phyloP scores from a whole-genome alignment of 768 basidiomycete species.

The Podaxis mareebaensis region DNA sequence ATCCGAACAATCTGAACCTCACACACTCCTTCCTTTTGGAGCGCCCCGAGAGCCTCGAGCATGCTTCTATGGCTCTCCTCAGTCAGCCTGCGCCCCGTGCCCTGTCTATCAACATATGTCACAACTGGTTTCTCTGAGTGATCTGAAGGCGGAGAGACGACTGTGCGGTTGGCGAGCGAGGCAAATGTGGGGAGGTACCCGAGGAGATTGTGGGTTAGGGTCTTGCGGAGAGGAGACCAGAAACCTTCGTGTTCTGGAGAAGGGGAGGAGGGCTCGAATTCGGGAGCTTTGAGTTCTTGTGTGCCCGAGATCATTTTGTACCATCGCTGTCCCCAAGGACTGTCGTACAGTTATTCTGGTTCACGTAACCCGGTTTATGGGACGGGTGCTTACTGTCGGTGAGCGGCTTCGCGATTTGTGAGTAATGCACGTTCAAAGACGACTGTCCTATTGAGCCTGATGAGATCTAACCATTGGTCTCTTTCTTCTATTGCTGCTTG shows the following conservation, averaged over 20 bases:
- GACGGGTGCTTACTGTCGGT: conserved; percentile 35
- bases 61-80: conserved; percentile 24
- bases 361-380: background rate
- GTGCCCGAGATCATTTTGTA: conserved; percentile 37
- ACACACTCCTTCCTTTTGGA: conserved; percentile 26
- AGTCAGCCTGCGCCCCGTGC: conserved; percentile 20
- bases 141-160: conserved; percentile 16
- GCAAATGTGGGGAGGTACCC: conserved; percentile 29
- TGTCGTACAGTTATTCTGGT: conserved; percentile 14
- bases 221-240: conserved; percentile 37
- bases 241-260: conserved; percentile 22
- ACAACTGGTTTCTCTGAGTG: conserved; percentile 28
- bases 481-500: conserved; percentile 54
- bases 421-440: conserved; percentile 63
- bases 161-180: conserved; percentile 15
- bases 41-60: conserved; percentile 22
- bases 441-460: conserved; percentile 44
- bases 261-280: background rate
- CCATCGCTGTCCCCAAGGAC: conserved; percentile 30
- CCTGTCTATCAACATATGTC: conserved; percentile 66
- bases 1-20: conserved; percentile 22
- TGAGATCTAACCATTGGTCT: conserved; percentile 65
- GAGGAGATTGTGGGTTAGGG: conserved; percentile 30
- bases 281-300: conserved; percentile 28
- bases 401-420: conserved; percentile 64